These are phyloP conservation scores for Penicillium palitans DNA, from an alignment of 2,329 filamentous ascomycete species.

Conservation along the genomic window DNA sequence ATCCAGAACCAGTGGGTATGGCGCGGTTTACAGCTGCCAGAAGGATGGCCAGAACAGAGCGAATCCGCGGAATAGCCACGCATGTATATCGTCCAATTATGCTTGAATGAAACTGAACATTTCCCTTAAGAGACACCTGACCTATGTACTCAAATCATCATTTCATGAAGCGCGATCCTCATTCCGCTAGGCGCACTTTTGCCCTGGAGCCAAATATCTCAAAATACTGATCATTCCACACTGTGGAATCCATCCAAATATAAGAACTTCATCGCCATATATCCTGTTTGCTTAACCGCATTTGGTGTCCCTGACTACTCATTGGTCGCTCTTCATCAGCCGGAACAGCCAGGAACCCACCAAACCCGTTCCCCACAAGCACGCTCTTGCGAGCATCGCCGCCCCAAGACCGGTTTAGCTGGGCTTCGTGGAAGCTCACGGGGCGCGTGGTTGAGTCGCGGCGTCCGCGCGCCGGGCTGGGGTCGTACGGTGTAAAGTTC, in stretches of 20 bases:
- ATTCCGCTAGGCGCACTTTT: background rate
- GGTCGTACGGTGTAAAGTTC: constrained; percentile 64
- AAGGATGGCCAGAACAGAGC: constrained; percentile 18
- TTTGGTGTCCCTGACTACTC: constrained; percentile 35
- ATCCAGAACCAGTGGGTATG: constrained; percentile 25
- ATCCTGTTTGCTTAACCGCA: constrained; percentile 39
- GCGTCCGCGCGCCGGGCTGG: constrained; percentile 40
- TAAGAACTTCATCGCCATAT: constrained; percentile 37
- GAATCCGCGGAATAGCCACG: constrained; percentile 1
- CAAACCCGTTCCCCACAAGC: constrained; percentile 67
- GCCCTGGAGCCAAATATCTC: background rate
- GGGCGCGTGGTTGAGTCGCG: constrained; percentile 46
- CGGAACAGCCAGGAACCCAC: constrained; percentile 66
- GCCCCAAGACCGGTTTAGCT: constrained; percentile 58
- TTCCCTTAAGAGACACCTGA: background rate
- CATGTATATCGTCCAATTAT: background rate
- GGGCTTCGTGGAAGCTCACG: constrained; percentile 47
- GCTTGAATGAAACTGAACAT: constrained; percentile 3
- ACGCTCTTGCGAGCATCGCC: constrained; percentile 61
- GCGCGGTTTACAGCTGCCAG: constrained; percentile 21
- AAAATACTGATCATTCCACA: background rate
- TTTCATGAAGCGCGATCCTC: background rate
- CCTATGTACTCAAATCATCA: constrained; percentile 2
- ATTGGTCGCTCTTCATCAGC: constrained; percentile 47
- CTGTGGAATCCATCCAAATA: background rate